Conservation (phyloP, 1,284 basidiomycete species). For the Leccinum proximum region DNA sequence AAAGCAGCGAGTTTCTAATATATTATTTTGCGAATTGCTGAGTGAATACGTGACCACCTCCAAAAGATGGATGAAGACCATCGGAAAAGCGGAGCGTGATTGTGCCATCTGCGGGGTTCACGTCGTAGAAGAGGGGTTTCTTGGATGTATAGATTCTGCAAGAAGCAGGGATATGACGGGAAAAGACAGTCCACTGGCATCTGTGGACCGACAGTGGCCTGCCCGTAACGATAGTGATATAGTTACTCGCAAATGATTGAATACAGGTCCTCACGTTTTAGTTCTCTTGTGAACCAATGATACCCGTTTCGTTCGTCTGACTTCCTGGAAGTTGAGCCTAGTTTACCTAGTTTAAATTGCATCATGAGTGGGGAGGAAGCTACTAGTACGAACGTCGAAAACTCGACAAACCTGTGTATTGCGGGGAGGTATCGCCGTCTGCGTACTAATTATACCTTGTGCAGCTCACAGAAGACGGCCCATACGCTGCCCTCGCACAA, state of each 20-base stretch:
- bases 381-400: no score
- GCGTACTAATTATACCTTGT: no score
- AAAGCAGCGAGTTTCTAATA: slow-evolving; percentile 14
- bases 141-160: slow-evolving; percentile 33
- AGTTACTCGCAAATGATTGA: not conserved
- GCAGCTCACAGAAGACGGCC: no score
- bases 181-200: slow-evolving; percentile 24
- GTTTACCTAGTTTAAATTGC: not conserved
- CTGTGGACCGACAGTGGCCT: slow-evolving; percentile 28
- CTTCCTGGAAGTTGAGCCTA: slow-evolving; percentile 21
- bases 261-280: slow-evolving; percentile 12
- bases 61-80: slow-evolving; percentile 32
- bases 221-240: slow-evolving; percentile 15
- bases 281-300: slow-evolving; percentile 16
- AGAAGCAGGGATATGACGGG: slow-evolving; percentile 24
- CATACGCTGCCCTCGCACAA: no score
- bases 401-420: slow-evolving; percentile 11
- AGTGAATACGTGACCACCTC: slow-evolving; percentile 27
- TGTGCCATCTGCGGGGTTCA: slow-evolving; percentile 6
- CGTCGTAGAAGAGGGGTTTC: slow-evolving; percentile 26
- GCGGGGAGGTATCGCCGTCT: not conserved
- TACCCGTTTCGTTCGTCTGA: slow-evolving; percentile 25
- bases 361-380: not conserved
- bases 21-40: slow-evolving; percentile 21
- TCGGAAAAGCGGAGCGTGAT: slow-evolving; percentile 32